Base-by-base conservation (phyloP, 768 basidiomycete species). In the Dacryopinax primogenitus region DNA sequence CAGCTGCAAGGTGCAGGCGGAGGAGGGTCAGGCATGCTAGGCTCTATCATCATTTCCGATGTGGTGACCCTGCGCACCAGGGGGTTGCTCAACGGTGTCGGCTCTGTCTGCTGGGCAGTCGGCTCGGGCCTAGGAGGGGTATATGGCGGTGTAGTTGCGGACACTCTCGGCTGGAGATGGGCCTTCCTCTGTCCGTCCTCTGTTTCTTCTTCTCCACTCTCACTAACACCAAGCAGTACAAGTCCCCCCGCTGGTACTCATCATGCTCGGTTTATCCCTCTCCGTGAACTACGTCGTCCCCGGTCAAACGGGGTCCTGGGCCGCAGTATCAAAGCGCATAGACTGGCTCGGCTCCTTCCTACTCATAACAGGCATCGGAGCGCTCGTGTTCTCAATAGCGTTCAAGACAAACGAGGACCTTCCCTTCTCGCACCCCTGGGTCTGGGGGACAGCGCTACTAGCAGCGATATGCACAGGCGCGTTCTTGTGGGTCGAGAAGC, bases 331-430 rank as follows among this genome's bases (percentile, higher is more conserved):
- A 3, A 13, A 30, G 51, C 51, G 51, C 51, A 58, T 58, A 4
- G 51, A 58, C 30, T 58, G 51, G 51, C 26, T 30, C 26, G 51
- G 51, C 13, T 58, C 51, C 4, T 23, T 23, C 51, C 51, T 58
- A 13, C 51, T 58, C 30, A 58, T 58, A 11, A 58, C 51, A 30
- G 51, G 51, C 26, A 58, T 58, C 51, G 51, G 51, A 23, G 23
- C 51, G 26, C 51, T 58, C 51, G 51, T 58, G 13, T 18, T 58
- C 51, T 13, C 51, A 3, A 58, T 58, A 11, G 51, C 51, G 18
- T 58, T 58, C 51, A 58, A 58, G 51, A 58, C 51, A 30, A 58
- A 58, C 51, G 51, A 58, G 30, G 51, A 58, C 26, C 51, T 58
- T 13, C 51, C 51, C 3, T 58, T 58, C 51, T 28, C 51, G 4